Conservation (phyloP, 177 flowering plant species). For the Vitis hybrid region DNA sequence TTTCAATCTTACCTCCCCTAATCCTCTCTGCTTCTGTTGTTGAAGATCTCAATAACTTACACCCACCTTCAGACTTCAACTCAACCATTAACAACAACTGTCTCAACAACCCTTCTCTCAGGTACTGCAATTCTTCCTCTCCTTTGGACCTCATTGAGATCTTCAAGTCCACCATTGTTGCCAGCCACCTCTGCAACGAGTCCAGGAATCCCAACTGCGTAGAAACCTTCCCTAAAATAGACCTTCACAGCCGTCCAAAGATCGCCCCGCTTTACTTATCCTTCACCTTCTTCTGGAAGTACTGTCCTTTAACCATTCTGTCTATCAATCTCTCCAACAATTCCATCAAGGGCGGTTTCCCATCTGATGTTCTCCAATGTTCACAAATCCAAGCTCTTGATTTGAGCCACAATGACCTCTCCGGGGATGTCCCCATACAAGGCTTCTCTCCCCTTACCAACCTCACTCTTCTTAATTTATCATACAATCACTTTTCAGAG, state of each 20-base stretch:
- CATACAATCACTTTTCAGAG: constrained; percentile 54
- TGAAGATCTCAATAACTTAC: constrained; percentile 54
- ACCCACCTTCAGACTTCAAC: constrained; percentile 55
- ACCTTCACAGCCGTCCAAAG: constrained; percentile 41
- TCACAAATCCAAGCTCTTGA: constrained; percentile 54
- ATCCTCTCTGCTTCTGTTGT: constrained; percentile 38
- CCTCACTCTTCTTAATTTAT: constrained; percentile 52
- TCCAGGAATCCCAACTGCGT: constrained; percentile 55
- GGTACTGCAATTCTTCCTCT: constrained; percentile 46
- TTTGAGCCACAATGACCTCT: constrained; percentile 49
- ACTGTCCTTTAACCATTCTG: constrained; percentile 53
- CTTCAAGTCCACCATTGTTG: constrained; percentile 58
- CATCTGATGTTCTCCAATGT: constrained; percentile 45
- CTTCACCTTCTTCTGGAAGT: constrained; percentile 68
- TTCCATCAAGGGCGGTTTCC: constrained; percentile 50
- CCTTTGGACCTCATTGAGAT: constrained; percentile 43
- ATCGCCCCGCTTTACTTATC: constrained; percentile 61
- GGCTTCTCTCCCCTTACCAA: constrained; percentile 33
- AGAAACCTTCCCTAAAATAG: constrained; percentile 45
- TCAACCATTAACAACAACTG: constrained; percentile 47
- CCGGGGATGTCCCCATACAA: constrained; percentile 47
- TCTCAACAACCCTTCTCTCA: constrained; percentile 39
- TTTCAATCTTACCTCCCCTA: constrained; percentile 8
- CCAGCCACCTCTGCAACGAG: constrained; percentile 54
- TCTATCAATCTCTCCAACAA: constrained; percentile 50